phyloP scores from a whole-genome alignment of 2,329 filamentous ascomycete species.

The Colletotrichum sp. region DNA sequence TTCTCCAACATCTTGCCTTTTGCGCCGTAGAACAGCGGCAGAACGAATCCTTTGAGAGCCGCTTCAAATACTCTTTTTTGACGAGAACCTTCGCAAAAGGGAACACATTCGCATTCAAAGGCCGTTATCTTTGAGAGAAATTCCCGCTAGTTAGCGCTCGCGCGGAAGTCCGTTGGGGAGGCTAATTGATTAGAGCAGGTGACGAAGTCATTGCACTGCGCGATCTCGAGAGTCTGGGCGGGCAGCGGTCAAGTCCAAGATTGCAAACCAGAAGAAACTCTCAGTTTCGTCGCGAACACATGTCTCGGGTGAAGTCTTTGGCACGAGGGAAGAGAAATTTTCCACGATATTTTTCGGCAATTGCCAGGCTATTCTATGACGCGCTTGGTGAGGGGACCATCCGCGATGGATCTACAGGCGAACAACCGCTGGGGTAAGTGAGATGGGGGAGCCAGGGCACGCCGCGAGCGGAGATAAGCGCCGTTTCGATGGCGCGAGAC shows the following conservation, averaged over 20 bases:
- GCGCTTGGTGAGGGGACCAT: neutral
- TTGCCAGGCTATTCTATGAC: neutral
- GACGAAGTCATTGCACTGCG: constrained; percentile 5
- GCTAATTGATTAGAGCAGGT: neutral
- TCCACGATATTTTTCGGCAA: neutral
- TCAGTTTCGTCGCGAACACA: neutral
- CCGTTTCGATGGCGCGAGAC: neutral
- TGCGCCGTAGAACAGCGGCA: neutral
- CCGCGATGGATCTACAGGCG: neutral
- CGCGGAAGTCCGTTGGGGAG: constrained; percentile 2
- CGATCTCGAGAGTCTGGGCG: neutral
- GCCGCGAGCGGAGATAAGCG: neutral
- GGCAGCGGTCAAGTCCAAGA: neutral
- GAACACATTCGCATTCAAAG: neutral
- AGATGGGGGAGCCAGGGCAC: neutral
- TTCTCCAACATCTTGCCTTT: neutral
- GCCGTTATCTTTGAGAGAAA: neutral
- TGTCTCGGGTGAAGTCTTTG: neutral
- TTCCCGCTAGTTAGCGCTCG: neutral
- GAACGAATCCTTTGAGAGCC: neutral
- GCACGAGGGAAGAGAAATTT: neutral
- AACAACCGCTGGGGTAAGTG: neutral
- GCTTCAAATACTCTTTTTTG: neutral
- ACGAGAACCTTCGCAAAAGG: neutral
- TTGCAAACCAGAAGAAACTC: neutral